Evolutionary conservation across 371 early-diverging fungal species (phyloP), one percentile per base, ranked within the genome.

Genomic region (Actinomucor elegans): DNA sequence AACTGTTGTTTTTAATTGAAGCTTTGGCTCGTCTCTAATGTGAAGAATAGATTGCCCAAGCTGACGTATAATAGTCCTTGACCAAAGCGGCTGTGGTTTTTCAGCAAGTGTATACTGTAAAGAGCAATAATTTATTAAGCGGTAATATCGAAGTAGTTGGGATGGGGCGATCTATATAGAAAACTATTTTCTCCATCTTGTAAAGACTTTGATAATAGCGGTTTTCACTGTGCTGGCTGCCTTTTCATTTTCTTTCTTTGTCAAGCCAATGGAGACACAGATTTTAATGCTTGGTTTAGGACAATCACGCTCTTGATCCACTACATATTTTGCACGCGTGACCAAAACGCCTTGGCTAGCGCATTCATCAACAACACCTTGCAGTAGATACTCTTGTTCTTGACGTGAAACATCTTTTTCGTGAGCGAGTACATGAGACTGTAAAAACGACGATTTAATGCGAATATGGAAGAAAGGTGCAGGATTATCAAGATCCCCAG

Each of bases 221-320:
- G 70, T 61, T 56, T 81, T 81, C 53, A 85, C 68, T 5, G 86
- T 79, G 32, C 73, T 67, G 4, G 91, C 94, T 2, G 90, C 90
- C 69, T 87, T 89, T 61, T 94, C 94, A 28, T 84, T 80, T 45
- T 97, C 96, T 67, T 91, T 87, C 66, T 81, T 81, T 9, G 87
- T 79, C 44, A 91, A 86, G 5, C 81, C 91, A 20, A 87, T 80
- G 8, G 89, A 84, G 3, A 94, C 83, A 36, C 83, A 77, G 28
- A 96, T 75, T 55, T 93, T 85, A 64, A 98, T 90, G 58, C 89
- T 89, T 3, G 97, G 91, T 54, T 78, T 73, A 4, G 92, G 90
- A 47, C 80, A 65, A 40, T 59, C 43, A 33, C 75, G 73, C 72
- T 98, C 99, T 61, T 96, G 97, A n/a, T 74, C 81, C 29, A 79